phyloP scores from a whole-genome alignment of 352 stramenopile species.

The Pythium biforme region DNA sequence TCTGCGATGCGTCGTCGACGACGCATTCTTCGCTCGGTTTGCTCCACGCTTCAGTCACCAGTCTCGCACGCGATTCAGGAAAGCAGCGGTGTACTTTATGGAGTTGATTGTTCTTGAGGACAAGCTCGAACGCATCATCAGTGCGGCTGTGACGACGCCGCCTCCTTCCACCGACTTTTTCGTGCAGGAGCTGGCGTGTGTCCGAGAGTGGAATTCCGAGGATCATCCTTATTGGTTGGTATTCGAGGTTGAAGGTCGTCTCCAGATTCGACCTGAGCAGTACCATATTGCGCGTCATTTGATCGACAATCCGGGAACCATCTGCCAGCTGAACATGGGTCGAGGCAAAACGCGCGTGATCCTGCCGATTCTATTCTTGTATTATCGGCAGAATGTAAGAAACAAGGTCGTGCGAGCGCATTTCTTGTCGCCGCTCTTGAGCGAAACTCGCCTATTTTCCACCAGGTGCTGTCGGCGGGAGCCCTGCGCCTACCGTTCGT shows the following conservation, averaged over 20 bases:
- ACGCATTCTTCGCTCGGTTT: not conserved
- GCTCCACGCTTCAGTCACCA: not conserved
- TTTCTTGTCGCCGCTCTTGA: slow-evolving; percentile 57
- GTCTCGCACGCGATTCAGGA: not conserved
- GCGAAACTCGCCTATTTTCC: slow-evolving; percentile 64
- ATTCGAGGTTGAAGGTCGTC: slow-evolving; percentile 76
- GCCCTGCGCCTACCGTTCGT: slow-evolving; percentile 40
- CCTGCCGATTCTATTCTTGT: slow-evolving; percentile 82
- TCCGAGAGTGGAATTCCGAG: slow-evolving; percentile 44
- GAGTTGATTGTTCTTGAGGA: slow-evolving; percentile 76
- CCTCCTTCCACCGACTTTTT: not conserved
- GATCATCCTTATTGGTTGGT: slow-evolving; percentile 78
- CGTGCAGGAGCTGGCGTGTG: slow-evolving; percentile 39
- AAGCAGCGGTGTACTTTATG: not conserved
- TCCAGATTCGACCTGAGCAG: slow-evolving; percentile 82
- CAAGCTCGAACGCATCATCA: slow-evolving; percentile 43
- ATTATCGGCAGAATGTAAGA: slow-evolving; percentile 35
- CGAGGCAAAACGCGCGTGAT: slow-evolving; percentile 88
- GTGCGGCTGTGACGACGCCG: slow-evolving; percentile 22
- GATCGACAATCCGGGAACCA: slow-evolving; percentile 49
- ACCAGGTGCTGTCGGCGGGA: slow-evolving; percentile 45
- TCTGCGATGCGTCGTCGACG: not conserved
- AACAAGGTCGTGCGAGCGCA: slow-evolving; percentile 46
- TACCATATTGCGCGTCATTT: slow-evolving; percentile 67
- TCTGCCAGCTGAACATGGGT: slow-evolving; percentile 87